A percentile compares a stretch with the other conserved stretches of the same genome.
Conservation (phyloP, 2,329 filamentous ascomycete species). For the Ramularia endophylla region DNA sequence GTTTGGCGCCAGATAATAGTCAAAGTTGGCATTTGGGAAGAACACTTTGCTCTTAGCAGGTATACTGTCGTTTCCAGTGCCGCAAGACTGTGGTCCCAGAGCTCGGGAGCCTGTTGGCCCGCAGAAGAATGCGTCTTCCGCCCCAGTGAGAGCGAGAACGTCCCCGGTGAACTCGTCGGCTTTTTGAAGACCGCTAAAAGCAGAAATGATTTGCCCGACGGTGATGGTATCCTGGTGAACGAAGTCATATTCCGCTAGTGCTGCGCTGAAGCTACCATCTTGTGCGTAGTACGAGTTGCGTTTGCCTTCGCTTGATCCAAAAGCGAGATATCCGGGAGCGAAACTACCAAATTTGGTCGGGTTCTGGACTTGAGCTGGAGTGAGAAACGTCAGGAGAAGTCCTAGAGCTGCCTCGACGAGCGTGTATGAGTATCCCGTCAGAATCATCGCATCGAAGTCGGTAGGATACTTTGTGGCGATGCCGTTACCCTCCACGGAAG, state of each 20-base stretch:
- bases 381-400: constrained; percentile 10
- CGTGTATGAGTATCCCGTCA: constrained; percentile 14
- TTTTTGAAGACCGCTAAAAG: constrained; percentile 12
- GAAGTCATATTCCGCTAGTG: constrained; percentile 14
- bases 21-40: constrained; percentile 13
- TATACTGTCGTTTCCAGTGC: constrained; percentile 9
- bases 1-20: constrained; percentile 13
- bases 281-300: constrained; percentile 14
- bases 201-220: constrained; percentile 14
- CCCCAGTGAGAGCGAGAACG: constrained; percentile 13
- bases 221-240: constrained; percentile 17
- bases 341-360: constrained; percentile 12
- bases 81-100: constrained; percentile 14
- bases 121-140: constrained; percentile 18
- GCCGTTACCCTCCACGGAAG: constrained; percentile 13
- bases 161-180: constrained; percentile 11
- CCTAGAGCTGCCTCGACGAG: constrained; percentile 12
- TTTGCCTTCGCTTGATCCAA: constrained; percentile 13
- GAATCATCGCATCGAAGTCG: constrained; percentile 17
- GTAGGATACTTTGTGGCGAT: constrained; percentile 15
- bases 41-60: constrained; percentile 13
- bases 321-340: constrained; percentile 15
- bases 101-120: constrained; percentile 13
- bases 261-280: constrained; percentile 11
- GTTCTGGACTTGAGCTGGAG: constrained; percentile 14